These are phyloP conservation scores for Schizonepeta tenuifolia DNA, from an alignment of 257 asterid genomes.

Conservation along the genomic window DNA sequence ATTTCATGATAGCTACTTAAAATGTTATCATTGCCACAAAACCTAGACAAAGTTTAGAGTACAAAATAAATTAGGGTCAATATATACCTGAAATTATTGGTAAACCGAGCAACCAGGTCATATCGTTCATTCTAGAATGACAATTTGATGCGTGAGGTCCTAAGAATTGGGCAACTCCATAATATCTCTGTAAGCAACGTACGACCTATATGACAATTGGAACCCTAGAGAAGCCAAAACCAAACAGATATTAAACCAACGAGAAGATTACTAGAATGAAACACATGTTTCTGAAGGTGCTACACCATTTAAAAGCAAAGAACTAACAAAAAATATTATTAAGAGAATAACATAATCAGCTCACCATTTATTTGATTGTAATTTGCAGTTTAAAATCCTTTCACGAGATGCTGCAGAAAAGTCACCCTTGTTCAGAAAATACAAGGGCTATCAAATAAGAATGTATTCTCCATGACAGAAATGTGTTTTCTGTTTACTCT, in stretches of 20 bases:
- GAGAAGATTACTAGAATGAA: not conserved
- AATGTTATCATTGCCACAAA: constrained; percentile 12
- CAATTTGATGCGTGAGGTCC: constrained; percentile 22
- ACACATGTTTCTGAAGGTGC: not conserved
- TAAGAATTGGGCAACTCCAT: constrained; percentile 33
- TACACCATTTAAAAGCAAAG: constrained; percentile 19
- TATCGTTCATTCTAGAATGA: constrained; percentile 30
- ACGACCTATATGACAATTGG: constrained; percentile 14
- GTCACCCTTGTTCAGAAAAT: constrained; percentile 29
- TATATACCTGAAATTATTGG: constrained; percentile 30
- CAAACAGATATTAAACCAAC: constrained; percentile 10
- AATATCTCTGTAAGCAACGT: constrained; percentile 4
- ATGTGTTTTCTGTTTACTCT: not conserved
- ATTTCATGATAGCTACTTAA: not conserved
- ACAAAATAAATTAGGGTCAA: constrained; percentile 2
- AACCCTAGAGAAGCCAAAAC: constrained; percentile 26
- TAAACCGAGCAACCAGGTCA: constrained; percentile 18
- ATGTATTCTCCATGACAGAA: constrained; percentile 23
- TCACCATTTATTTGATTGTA: constrained; percentile 39
- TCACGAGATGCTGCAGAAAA: constrained; percentile 35
- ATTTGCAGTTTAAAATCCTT: constrained; percentile 32
- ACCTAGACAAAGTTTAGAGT: constrained; percentile 1
- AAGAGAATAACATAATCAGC: constrained; percentile 32
- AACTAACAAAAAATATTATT: not conserved
- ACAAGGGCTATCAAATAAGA: constrained; percentile 29